These are phyloP conservation scores for Pinus taeda DNA, from an alignment of 75 land plant species.

Conservation along the genomic window DNA sequence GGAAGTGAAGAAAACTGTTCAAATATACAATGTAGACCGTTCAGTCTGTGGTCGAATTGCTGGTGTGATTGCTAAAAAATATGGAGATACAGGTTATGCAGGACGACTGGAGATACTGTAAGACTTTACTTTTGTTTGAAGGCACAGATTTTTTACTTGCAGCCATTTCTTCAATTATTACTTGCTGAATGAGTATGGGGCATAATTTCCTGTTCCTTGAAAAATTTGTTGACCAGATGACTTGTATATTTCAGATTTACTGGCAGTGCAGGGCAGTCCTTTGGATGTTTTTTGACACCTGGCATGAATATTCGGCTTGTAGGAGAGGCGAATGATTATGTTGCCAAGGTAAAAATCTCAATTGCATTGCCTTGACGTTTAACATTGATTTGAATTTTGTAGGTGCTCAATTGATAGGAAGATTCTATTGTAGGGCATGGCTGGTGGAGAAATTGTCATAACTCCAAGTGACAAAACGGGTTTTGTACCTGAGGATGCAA, in stretches of 20 bases:
- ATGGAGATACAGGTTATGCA: conserved; percentile 97
- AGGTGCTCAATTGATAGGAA: not conserved
- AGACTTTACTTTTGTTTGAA: conserved; percentile 14
- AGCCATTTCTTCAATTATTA: not conserved
- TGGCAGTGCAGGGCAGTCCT: conserved; percentile 99
- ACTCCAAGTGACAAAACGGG: conserved; percentile 69
- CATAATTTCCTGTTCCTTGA: not conserved
- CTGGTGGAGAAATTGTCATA: conserved; percentile 96
- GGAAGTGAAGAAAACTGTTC: conserved; percentile 57
- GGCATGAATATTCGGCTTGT: conserved; percentile 89
- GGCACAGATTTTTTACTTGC: not conserved
- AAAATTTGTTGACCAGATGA: not conserved
- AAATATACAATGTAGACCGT: conserved; percentile 88
- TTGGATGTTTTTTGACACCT: conserved; percentile 91
- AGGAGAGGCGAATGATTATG: conserved; percentile 99
- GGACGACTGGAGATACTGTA: conserved; percentile 91
- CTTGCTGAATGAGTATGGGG: not conserved
- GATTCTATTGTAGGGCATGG: conserved; percentile 77
- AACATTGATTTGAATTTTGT: conserved; percentile 5
- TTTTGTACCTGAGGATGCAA: conserved; percentile 83
- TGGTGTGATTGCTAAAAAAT: conserved; percentile 90
- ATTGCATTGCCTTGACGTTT: not conserved
- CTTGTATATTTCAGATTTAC: conserved; percentile 55
- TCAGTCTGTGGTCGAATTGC: conserved; percentile 96
- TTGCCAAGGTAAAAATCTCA: conserved; percentile 75